phyloP scores from a whole-genome alignment of 805 yeast genomes.

The Candida nanaspora region DNA sequence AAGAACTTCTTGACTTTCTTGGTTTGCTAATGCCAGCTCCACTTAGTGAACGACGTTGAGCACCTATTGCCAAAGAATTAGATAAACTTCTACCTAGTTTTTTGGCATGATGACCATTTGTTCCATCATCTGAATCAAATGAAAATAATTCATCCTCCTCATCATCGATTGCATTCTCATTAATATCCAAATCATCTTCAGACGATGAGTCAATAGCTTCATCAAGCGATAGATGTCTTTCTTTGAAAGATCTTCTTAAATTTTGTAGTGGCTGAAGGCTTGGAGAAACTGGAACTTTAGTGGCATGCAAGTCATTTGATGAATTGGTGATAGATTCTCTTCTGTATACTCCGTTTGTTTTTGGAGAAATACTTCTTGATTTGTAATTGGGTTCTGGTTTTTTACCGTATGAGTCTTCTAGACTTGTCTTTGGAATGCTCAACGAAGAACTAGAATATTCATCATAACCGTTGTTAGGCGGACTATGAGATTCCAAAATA shows the following conservation, averaged over 20 bases:
- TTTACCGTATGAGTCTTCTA: neutral
- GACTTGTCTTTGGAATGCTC: neutral
- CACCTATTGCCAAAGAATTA: neutral
- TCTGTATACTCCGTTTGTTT: constrained; percentile 18
- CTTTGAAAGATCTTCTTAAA: constrained; percentile 22
- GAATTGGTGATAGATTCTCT: constrained; percentile 47
- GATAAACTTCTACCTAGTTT: neutral
- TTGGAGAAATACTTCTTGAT: constrained; percentile 14
- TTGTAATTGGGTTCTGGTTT: neutral
- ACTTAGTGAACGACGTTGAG: constrained; percentile 20
- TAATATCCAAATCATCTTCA: constrained; percentile 27
- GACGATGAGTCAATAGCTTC: constrained; percentile 33
- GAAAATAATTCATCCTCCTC: constrained; percentile 25
- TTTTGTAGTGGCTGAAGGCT: constrained; percentile 21
- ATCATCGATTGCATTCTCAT: constrained; percentile 34
- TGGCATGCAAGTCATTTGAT: constrained; percentile 35
- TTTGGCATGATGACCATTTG: constrained; percentile 3
- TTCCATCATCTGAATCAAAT: constrained; percentile 15
- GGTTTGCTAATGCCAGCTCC: constrained; percentile 27
- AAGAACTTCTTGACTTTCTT: constrained; percentile 25
- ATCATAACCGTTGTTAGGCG: neutral
- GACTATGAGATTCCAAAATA: neutral
- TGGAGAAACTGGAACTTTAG: constrained; percentile 38
- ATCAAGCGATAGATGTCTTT: constrained; percentile 25
- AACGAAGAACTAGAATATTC: neutral